Percentiles rank a stretch among this genome's conserved stretches.
phyloP scores from a whole-genome alignment of 2,329 filamentous ascomycete species.

The Trichoderma simmonsii region DNA sequence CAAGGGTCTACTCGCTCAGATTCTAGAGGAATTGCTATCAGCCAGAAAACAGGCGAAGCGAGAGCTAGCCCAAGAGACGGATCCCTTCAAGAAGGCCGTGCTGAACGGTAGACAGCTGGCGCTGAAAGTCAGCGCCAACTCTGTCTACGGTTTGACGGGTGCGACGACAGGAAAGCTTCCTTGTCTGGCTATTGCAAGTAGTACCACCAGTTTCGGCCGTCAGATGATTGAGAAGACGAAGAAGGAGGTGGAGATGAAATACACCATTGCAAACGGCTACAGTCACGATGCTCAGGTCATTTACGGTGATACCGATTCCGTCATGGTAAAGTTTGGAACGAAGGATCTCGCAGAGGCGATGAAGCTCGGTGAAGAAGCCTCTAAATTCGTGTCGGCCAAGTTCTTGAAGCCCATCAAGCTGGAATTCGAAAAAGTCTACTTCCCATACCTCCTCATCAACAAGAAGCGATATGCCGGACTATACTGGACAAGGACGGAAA shows the following conservation, averaged over 20 bases:
- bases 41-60: conserved; percentile 94
- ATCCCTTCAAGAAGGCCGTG: conserved; percentile 97
- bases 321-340: conserved; percentile 99
- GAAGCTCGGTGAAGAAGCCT: conserved; percentile 92
- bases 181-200: conserved; percentile 91
- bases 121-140: conserved; percentile 95
- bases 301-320: conserved; percentile 97
- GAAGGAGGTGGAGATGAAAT: conserved; percentile 85
- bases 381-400: conserved; percentile 81
- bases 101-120: conserved; percentile 95
- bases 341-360: conserved; percentile 83
- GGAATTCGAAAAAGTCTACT: conserved; percentile 99
- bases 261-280: conserved; percentile 92
- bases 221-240: conserved; percentile 99
- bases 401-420: conserved; percentile 97
- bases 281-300: conserved; percentile 93
- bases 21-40: conserved; percentile 87
- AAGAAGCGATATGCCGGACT: conserved; percentile 99
- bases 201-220: conserved; percentile 93
- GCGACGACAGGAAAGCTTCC: conserved; percentile 94
- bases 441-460: conserved; percentile 96
- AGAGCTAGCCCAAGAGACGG: conserved; percentile 82
- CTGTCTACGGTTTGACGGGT: conserved; percentile 94
- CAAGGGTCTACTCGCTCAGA: conserved; percentile 89
- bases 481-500: conserved; percentile 91